These are phyloP conservation scores for Penicillium sp. DNA, from an alignment of 2,329 filamentous ascomycete species.

Conservation along the genomic window DNA sequence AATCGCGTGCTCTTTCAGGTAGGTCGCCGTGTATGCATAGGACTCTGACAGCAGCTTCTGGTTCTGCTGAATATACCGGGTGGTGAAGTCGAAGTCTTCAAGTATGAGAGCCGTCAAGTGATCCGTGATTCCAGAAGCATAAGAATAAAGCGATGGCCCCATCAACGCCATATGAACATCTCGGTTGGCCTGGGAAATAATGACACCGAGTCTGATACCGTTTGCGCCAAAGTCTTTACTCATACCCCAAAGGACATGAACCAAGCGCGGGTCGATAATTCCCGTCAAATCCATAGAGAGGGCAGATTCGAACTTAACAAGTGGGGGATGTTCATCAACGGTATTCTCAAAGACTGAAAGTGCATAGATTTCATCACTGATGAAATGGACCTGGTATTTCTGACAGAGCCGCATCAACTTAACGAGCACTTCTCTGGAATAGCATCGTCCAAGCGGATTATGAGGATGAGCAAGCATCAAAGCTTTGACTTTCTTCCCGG, in stretches of 20 bases:
- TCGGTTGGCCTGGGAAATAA: conserved; percentile 50
- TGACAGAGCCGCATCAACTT: conserved; percentile 51
- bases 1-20: conserved; percentile 44
- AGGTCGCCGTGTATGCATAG: conserved; percentile 40
- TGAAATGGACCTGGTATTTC: conserved; percentile 51
- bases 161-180: conserved; percentile 40
- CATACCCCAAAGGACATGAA: conserved; percentile 53
- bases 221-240: conserved; percentile 57
- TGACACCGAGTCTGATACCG: conserved; percentile 52
- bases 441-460: conserved; percentile 53
- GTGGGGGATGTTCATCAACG: conserved; percentile 22
- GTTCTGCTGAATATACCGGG: conserved; percentile 47
- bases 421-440: conserved; percentile 41
- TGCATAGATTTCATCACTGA: conserved; percentile 61
- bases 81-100: conserved; percentile 45
- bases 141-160: conserved; percentile 47
- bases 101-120: conserved; percentile 41
- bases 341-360: conserved; percentile 50
- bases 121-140: conserved; percentile 46
- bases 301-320: conserved; percentile 46
- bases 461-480: conserved; percentile 54
- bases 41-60: conserved; percentile 39
- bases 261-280: conserved; percentile 48
- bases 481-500: conserved; percentile 44
- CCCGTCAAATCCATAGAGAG: conserved; percentile 45